A percentile compares a stretch with the other conserved stretches of the same genome.
These are phyloP conservation scores for Gnomoniopsis smithogilvyi DNA, from an alignment of 2,329 filamentous ascomycete genomes.

Conservation along the genomic window DNA sequence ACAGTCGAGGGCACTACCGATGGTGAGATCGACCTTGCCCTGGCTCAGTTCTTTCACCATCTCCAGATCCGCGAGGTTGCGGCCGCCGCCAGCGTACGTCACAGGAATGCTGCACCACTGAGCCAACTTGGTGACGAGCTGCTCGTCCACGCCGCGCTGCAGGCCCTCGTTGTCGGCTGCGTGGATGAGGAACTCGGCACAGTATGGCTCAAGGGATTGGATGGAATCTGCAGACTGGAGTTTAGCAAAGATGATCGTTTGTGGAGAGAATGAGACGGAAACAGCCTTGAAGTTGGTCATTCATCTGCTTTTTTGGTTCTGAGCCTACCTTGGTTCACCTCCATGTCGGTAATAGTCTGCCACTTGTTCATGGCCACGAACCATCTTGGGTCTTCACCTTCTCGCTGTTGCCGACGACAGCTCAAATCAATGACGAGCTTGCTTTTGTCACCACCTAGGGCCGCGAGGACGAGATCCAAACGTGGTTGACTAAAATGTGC, in stretches of 20 bases:
- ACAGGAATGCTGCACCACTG: conserved; percentile 90
- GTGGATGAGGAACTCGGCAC: conserved; percentile 95
- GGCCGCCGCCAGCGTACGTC: conserved; percentile 94
- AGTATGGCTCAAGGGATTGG: conserved; percentile 78
- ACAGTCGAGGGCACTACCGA: conserved; percentile 92
- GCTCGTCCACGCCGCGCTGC: conserved; percentile 85
- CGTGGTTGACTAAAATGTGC: conserved; percentile 76
- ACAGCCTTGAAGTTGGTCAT: background rate
- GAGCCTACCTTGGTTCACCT: conserved; percentile 73
- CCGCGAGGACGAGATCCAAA: conserved; percentile 69
- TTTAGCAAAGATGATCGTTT: background rate
- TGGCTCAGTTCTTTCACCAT: conserved; percentile 73
- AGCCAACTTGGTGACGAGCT: conserved; percentile 72
- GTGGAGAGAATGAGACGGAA: background rate
- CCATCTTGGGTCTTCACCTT: conserved; percentile 50
- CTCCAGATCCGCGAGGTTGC: conserved; percentile 77
- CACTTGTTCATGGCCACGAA: conserved; percentile 99
- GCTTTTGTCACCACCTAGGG: conserved; percentile 68
- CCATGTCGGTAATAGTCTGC: conserved; percentile 97
- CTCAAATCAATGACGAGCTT: conserved; percentile 95
- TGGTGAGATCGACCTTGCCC: conserved; percentile 87
- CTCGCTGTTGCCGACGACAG: conserved; percentile 72
- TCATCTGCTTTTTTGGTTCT: background rate
- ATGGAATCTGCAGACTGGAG: conserved; percentile 64
- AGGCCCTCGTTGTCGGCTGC: conserved; percentile 95